Percentiles rank a stretch among this genome's conserved stretches.
phyloP scores from a whole-genome alignment of 495 filamentous ascomycete species.

The Poronia punctata region DNA sequence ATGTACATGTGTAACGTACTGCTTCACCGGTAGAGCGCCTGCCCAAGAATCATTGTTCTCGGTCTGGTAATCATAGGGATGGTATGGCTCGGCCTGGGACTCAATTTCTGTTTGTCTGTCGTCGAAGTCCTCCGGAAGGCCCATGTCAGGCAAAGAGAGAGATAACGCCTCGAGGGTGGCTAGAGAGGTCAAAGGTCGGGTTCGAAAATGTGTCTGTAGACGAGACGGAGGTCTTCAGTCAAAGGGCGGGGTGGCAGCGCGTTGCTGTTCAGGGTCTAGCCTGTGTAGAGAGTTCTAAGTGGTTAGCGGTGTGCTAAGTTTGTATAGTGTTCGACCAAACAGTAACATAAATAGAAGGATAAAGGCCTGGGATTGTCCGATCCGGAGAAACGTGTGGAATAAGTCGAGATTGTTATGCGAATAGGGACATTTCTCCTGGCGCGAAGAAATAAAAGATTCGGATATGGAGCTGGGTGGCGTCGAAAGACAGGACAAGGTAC shows the following conservation, averaged over 20 bases:
- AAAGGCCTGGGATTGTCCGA: too few relatives aligned
- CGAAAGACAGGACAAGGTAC: not conserved
- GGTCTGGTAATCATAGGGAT: slow-evolving; percentile 75
- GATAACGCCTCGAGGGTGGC: not conserved
- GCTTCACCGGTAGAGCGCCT: slow-evolving; percentile 88
- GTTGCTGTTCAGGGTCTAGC: slow-evolving; percentile 1
- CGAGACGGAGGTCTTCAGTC: not conserved
- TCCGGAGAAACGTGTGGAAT: too few relatives aligned
- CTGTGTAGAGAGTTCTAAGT: slow-evolving; percentile 1
- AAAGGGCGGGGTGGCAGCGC: slow-evolving; percentile 1
- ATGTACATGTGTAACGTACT: slow-evolving; percentile 41
- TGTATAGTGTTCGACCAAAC: too few relatives aligned
- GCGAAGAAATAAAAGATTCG: too few relatives aligned
- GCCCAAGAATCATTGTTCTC: slow-evolving; percentile 93
- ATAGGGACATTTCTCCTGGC: too few relatives aligned
- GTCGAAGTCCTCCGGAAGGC: slow-evolving; percentile 49
- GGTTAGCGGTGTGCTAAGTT: too few relatives aligned
- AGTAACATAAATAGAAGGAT: too few relatives aligned
- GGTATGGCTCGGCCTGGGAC: slow-evolving; percentile 44
- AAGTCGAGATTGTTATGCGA: too few relatives aligned
- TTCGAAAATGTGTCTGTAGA: not conserved
- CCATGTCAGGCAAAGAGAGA: slow-evolving; percentile 51
- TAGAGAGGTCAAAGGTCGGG: slow-evolving; percentile 2
- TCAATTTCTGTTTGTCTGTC: slow-evolving; percentile 48
- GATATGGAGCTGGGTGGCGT: too few relatives aligned